These are phyloP conservation scores for Cryphonectria japonica DNA, from an alignment of 2,329 filamentous ascomycete species.

Conservation along the genomic window DNA sequence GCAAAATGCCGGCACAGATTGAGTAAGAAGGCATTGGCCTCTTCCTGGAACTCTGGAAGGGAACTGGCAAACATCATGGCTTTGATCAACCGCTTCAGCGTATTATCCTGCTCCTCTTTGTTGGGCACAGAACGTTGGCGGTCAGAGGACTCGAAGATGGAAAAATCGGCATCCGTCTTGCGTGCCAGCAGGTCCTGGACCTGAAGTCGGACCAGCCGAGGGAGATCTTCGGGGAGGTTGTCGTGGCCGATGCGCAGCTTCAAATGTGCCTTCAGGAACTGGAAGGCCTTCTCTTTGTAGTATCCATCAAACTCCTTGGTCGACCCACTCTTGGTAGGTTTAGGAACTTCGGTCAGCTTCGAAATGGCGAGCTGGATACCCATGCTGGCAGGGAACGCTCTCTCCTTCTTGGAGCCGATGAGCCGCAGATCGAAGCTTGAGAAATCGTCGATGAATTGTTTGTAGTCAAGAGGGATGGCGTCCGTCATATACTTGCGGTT, in stretches of 20 bases:
- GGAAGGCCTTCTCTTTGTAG: constrained; percentile 92
- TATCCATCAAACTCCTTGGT: constrained; percentile 72
- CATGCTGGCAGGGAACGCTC: constrained; percentile 83
- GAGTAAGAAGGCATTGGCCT: constrained; percentile 74
- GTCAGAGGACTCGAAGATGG: constrained; percentile 75
- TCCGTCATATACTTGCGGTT: constrained; percentile 96
- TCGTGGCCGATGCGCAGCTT: constrained; percentile 91
- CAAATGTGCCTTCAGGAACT: constrained; percentile 83
- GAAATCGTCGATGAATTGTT: constrained; percentile 83
- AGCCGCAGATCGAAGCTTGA: constrained; percentile 87
- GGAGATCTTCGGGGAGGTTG: constrained; percentile 85
- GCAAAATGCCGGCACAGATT: constrained; percentile 90
- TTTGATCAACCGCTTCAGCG: constrained; percentile 85
- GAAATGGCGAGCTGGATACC: constrained; percentile 88
- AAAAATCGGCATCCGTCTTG: constrained; percentile 72
- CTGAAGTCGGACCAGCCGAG: constrained; percentile 81
- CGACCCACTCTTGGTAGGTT: constrained; percentile 53
- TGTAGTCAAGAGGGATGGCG: constrained; percentile 80
- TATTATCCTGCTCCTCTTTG: constrained; percentile 80
- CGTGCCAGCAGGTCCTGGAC: constrained; percentile 80
- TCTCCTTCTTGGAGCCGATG: constrained; percentile 85
- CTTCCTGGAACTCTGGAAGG: constrained; percentile 76
- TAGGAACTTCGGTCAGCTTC: constrained; percentile 82
- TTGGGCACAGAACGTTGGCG: constrained; percentile 83
- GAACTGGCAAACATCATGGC: constrained; percentile 85